Evolutionary conservation across 164 flowering plant species (phyloP).

Genomic region (Chimonanthus salicifolius): DNA sequence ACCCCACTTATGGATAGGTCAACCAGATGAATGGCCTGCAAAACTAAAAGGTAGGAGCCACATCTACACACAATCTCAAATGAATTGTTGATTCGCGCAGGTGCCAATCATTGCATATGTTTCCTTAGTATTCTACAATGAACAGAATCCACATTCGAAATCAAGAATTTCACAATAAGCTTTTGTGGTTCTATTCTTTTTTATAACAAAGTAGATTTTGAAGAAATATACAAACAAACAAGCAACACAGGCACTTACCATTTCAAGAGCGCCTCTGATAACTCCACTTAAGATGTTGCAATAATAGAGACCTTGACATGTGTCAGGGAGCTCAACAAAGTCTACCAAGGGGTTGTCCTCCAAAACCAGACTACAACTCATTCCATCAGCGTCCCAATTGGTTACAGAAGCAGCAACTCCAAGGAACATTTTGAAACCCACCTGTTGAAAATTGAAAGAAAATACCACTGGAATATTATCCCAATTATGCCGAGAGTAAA

Average conservation of each 20-base stretch:
- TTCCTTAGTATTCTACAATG: not conserved
- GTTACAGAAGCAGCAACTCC: constrained; percentile 90
- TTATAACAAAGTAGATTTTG: not conserved
- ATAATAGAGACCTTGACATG: constrained; percentile 90
- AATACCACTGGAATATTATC: not conserved
- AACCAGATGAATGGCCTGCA: too few species aligned
- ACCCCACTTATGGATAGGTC: too few species aligned
- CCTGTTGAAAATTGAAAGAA: constrained; percentile 35
- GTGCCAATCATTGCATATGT: too few species aligned
- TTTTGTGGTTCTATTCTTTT: not conserved
- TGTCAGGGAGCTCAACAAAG: constrained; percentile 98
- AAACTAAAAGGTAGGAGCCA: too few species aligned
- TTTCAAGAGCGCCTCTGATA: constrained; percentile 91
- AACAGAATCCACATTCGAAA: not conserved
- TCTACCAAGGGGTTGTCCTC: constrained; percentile 97
- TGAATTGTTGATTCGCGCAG: too few species aligned
- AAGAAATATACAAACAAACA: not conserved
- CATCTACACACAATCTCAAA: too few species aligned
- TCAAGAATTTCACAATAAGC: not conserved
- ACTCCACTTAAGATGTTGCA: constrained; percentile 96
- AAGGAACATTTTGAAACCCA: constrained; percentile 96
- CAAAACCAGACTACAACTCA: constrained; percentile 76
- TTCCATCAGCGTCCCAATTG: constrained; percentile 95
- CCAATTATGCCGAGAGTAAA: not conserved
- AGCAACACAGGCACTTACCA: constrained; percentile 45